phyloP scores from a whole-genome alignment of 805 yeast genomes.

The Starmerella vitae region DNA sequence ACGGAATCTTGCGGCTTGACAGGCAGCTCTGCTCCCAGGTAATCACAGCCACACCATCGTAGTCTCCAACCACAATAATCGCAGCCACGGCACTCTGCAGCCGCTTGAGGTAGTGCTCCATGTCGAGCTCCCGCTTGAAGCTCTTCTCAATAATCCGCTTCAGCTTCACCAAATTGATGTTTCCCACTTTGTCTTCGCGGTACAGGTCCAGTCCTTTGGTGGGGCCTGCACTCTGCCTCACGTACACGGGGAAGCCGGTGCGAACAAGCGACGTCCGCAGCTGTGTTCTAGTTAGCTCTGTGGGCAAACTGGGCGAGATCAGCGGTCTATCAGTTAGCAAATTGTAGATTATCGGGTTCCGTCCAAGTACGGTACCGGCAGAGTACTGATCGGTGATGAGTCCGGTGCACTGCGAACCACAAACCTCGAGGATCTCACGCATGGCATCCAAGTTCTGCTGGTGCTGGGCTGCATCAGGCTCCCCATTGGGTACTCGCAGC shows the following conservation, averaged over 20 bases:
- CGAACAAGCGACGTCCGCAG: conserved; percentile 67
- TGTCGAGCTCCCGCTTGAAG: conserved; percentile 54
- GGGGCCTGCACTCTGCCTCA: conserved; percentile 24
- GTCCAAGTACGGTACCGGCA: conserved; percentile 39
- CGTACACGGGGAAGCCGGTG: conserved; percentile 52
- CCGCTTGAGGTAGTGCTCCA: conserved; percentile 52
- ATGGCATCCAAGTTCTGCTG: conserved; percentile 53
- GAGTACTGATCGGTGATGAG: conserved; percentile 72
- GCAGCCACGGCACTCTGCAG: conserved; percentile 57
- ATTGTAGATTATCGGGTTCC: conserved; percentile 82
- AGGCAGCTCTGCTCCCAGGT: conserved; percentile 51
- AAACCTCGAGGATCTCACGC: conserved; percentile 39
- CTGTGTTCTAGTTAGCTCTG: conserved; percentile 39
- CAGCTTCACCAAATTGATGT: conserved; percentile 44
- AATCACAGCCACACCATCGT: conserved; percentile 87
- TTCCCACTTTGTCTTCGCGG: conserved; percentile 30
- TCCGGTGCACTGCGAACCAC: conserved; percentile 57
- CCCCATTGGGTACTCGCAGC: conserved; percentile 27
- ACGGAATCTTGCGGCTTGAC: conserved; percentile 41
- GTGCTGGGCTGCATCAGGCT: conserved; percentile 39
- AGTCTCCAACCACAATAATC: conserved; percentile 77
- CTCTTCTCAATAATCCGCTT: conserved; percentile 60
- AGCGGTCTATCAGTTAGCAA: conserved; percentile 82
- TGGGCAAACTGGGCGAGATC: conserved; percentile 81
- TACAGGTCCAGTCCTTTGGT: conserved; percentile 31